These are phyloP conservation scores for Fusarium oligoseptatum DNA, from an alignment of 2,329 filamentous ascomycete species.

Conservation along the genomic window DNA sequence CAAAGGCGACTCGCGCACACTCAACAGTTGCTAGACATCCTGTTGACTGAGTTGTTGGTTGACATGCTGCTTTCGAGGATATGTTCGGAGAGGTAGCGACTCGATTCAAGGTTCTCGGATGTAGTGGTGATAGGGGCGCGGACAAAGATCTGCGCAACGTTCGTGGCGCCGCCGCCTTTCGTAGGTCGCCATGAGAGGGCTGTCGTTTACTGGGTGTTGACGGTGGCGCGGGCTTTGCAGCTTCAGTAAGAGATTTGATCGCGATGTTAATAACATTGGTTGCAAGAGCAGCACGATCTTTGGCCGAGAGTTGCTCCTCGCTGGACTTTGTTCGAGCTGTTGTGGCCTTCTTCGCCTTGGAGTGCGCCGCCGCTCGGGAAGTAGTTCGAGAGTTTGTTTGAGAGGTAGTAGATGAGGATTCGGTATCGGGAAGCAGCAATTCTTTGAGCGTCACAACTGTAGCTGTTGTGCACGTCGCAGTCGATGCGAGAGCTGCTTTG, in stretches of 20 bases:
- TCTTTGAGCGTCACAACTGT: slow-evolving; percentile 63
- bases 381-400: slow-evolving; percentile 44
- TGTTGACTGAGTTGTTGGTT: slow-evolving; percentile 51
- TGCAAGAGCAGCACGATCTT: slow-evolving; percentile 75
- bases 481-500: slow-evolving; percentile 66
- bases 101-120: slow-evolving; percentile 72
- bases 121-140: slow-evolving; percentile 71
- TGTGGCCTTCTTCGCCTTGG: slow-evolving; percentile 43
- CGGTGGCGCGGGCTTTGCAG: slow-evolving; percentile 64
- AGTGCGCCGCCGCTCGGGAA: slow-evolving; percentile 45
- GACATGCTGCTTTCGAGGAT: slow-evolving; percentile 50
- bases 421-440: slow-evolving; percentile 55
- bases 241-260: slow-evolving; percentile 77
- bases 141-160: slow-evolving; percentile 68
- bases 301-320: slow-evolving; percentile 49
- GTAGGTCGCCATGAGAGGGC: slow-evolving; percentile 51
- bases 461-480: slow-evolving; percentile 65
- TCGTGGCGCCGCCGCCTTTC: slow-evolving; percentile 54
- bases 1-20: slow-evolving; percentile 77
- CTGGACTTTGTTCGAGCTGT: slow-evolving; percentile 29
- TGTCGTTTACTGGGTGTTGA: slow-evolving; percentile 51
- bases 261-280: slow-evolving; percentile 80
- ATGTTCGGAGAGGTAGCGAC: slow-evolving; percentile 66
- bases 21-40: slow-evolving; percentile 72
- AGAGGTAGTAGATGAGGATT: slow-evolving; percentile 42